Conservation (phyloP, 2,329 filamentous ascomycete species). For the Lithohypha guttulata region DNA sequence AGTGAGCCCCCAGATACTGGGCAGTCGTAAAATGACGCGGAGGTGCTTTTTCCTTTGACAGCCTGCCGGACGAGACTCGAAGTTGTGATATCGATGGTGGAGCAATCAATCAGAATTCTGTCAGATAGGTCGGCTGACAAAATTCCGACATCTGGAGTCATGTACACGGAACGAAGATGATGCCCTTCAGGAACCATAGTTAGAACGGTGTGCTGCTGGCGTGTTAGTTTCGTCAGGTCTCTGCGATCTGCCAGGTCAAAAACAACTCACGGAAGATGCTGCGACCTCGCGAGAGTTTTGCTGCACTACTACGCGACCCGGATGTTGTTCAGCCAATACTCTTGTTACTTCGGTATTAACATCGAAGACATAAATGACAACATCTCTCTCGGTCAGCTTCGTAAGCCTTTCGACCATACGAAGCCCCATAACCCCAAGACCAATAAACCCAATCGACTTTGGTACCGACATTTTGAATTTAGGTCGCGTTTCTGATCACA, state of each 20-base stretch:
- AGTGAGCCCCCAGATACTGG: conserved; percentile 11
- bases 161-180: conserved; percentile 8
- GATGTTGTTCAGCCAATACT: conserved; percentile 28
- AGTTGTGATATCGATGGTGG: conserved; percentile 8
- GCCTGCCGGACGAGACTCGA: conserved; percentile 5
- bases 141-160: conserved; percentile 3
- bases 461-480: too few relatives aligned
- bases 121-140: background rate
- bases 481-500: too few relatives aligned
- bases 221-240: background rate
- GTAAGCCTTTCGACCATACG: conserved; percentile 31
- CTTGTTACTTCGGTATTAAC: conserved; percentile 28
- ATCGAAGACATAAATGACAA: conserved; percentile 28
- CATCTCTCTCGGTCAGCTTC: conserved; percentile 24
- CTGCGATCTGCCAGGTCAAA: background rate
- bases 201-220: conserved; percentile 1
- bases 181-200: conserved; percentile 1
- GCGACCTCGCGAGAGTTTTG: background rate
- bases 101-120: conserved; percentile 11
- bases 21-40: conserved; percentile 8
- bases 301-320: conserved; percentile 18
- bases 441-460: conserved; percentile 14
- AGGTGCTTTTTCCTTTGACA: background rate
- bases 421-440: conserved; percentile 32
- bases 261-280: background rate